phyloP scores from a whole-genome alignment of 306 rosid species.

The Rosa persica region DNA sequence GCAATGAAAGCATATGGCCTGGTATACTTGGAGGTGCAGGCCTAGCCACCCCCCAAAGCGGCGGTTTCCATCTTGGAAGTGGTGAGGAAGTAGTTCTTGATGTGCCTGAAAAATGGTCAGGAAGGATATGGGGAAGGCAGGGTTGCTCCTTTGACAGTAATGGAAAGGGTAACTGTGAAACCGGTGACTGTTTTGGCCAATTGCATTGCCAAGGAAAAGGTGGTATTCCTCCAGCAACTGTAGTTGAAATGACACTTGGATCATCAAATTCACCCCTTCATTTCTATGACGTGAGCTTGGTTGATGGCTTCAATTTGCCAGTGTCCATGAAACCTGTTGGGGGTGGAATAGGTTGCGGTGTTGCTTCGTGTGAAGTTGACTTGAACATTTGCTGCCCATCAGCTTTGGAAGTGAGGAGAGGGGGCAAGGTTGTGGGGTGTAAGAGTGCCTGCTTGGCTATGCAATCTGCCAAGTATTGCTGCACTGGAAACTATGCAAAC shows the following conservation, averaged over 20 bases:
- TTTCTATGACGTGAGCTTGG: conserved; percentile 88
- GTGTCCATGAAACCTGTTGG: conserved; percentile 93
- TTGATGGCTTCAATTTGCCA: conserved; percentile 92
- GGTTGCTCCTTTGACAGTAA: conserved; percentile 64
- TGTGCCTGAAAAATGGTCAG: conserved; percentile 81
- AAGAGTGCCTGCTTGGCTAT: conserved; percentile 97
- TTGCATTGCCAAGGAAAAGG: conserved; percentile 60
- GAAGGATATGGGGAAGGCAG: conserved; percentile 94
- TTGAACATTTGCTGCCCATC: conserved; percentile 91
- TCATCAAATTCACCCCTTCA: conserved; percentile 81
- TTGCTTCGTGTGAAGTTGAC: conserved; percentile 89
- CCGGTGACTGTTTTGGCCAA: conserved; percentile 74
- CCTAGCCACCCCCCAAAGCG: conserved; percentile 64
- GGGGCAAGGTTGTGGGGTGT: conserved; percentile 80
- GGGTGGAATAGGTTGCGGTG: conserved; percentile 88
- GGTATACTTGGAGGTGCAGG: conserved; percentile 88
- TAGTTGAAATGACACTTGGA: conserved; percentile 94
- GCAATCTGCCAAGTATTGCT: conserved; percentile 92
- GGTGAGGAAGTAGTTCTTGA: conserved; percentile 72
- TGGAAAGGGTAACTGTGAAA: conserved; percentile 69
- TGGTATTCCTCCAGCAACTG: conserved; percentile 86
- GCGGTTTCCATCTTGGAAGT: conserved; percentile 80
- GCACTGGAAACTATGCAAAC: conserved; percentile 78
- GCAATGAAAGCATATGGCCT: conserved; percentile 88
- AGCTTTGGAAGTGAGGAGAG: conserved; percentile 71